Base-by-base conservation (phyloP, 2,329 filamentous ascomycete genomes). In the Xenosphaeropsis pyriputrescens region DNA sequence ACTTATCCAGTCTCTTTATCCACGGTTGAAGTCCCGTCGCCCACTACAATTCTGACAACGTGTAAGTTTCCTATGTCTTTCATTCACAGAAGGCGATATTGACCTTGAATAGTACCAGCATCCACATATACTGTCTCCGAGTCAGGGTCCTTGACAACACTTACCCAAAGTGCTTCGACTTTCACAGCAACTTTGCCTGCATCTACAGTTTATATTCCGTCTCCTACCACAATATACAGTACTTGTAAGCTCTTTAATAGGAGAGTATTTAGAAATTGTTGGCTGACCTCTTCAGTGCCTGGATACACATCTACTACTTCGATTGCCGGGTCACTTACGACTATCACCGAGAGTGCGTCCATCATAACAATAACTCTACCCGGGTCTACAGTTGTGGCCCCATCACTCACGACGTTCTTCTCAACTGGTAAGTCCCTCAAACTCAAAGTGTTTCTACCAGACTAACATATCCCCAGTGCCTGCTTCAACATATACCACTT, bases 91-190 rank as follows among this genome's bases (percentile, higher is more conserved):
- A 26, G 3, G 3, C 12, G 4, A 26, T 26, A 26, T 26, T 26
- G 22, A 26, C 12, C 8, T 9, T 26, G 12, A 3, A 32, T 33
- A 36, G 34, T 31, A 12, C 40, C 18, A 15, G 38, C 26, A 4
- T 19, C 36, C 5, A 47, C 42, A n/a, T 16, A 42, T 14, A 43
- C 34, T 2, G 41, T 39, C 26, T 38, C 29, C 2, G 42, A 41
- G 16, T 43, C 36, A 15, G 43, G 44, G 13, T 42, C 41, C 14
- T 17, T 40, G 7, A 43, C 39, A 8, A 45, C 42, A 4, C 32
- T 43, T 6, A 39, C 32, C 4, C 29, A 17, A 19, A 22, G 6
- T 6, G 19, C 12, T 29, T 30, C 22, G 6, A 16, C 13, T 14
- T n/a, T 18, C 15, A 37, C 6, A 31, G 17, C 35, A 2, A 32